phyloP scores from a whole-genome alignment of 495 filamentous ascomycete genomes.

The Rostrohypoxylon terebratum region DNA sequence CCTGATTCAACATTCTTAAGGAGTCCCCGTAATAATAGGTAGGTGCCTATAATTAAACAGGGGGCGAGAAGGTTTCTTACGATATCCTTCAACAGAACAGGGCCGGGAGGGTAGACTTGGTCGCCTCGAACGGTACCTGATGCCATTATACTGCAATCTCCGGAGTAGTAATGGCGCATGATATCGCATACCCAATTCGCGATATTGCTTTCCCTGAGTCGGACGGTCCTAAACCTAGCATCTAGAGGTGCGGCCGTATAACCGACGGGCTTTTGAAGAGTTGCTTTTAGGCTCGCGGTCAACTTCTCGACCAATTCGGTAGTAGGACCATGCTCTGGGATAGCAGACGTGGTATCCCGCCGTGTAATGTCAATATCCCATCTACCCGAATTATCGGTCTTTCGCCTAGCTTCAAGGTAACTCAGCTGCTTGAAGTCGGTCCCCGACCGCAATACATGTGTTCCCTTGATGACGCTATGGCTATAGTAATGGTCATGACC shows the following conservation, averaged over 20 bases:
- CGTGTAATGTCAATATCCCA: constrained; percentile 86
- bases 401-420: constrained; percentile 79
- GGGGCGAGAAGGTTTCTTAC: constrained; percentile 35
- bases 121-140: constrained; percentile 91
- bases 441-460: constrained; percentile 83
- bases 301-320: constrained; percentile 71
- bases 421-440: constrained; percentile 91
- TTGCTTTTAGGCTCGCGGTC: constrained; percentile 75
- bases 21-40: neutral
- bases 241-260: constrained; percentile 84
- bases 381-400: constrained; percentile 55
- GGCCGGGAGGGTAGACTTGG: constrained; percentile 85
- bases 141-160: constrained; percentile 87
- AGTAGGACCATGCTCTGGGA: constrained; percentile 70
- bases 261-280: constrained; percentile 84
- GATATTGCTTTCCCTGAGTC: constrained; percentile 80
- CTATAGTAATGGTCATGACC: constrained; percentile 92
- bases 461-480: constrained; percentile 78
- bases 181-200: constrained; percentile 93
- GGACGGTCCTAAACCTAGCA: constrained; percentile 84
- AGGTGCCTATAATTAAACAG: neutral
- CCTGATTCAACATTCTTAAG: constrained; percentile 27
- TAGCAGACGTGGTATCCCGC: constrained; percentile 74
- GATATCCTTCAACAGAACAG: constrained; percentile 80
- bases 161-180: constrained; percentile 82